A percentile compares a stretch with the other conserved stretches of the same genome.
These are phyloP conservation scores for Phragmites australis DNA, from an alignment of 176 grass and related monocot genomes.

Conservation along the genomic window DNA sequence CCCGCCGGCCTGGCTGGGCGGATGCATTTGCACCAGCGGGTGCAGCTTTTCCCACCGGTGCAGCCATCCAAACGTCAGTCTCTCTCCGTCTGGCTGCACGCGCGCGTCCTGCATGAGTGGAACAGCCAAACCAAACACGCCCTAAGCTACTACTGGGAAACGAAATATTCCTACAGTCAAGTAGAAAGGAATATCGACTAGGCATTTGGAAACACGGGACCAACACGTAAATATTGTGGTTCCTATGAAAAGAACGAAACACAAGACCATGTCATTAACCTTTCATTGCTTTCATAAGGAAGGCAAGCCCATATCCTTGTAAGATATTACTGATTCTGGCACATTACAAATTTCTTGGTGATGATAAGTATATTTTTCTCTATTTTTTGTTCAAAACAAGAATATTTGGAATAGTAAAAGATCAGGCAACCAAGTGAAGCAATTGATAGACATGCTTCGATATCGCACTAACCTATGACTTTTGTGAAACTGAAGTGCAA, in stretches of 20 bases:
- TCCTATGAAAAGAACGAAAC: not conserved
- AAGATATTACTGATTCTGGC: not conserved
- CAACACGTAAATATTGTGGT: not conserved
- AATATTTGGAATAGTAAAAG: not conserved
- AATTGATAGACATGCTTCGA: not conserved
- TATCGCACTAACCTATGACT: not conserved
- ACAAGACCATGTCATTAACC: not conserved
- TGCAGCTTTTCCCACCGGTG: too few species aligned
- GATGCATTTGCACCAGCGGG: too few species aligned
- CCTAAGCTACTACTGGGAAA: too few species aligned
- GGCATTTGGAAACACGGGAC: too few species aligned
- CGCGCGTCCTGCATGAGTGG: too few species aligned
- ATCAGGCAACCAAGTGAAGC: slow-evolving; percentile 2
- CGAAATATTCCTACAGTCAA: too few species aligned
- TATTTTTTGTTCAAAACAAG: slow-evolving; percentile 7
- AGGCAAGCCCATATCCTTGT: not conserved
- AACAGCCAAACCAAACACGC: too few species aligned
- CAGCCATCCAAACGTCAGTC: too few species aligned
- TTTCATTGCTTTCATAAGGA: slow-evolving; percentile 11
- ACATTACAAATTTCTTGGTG: not conserved
- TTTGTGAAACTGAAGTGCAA: not conserved
- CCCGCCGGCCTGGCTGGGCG: too few species aligned
- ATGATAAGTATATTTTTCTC: too few species aligned
- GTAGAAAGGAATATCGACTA: too few species aligned
- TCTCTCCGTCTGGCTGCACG: too few species aligned